Percentiles rank a stretch among this genome's conserved stretches.
Evolutionary conservation across 192 early-diverging fungal genomes (phyloP).

Genomic region (Backusella westeae): DNA sequence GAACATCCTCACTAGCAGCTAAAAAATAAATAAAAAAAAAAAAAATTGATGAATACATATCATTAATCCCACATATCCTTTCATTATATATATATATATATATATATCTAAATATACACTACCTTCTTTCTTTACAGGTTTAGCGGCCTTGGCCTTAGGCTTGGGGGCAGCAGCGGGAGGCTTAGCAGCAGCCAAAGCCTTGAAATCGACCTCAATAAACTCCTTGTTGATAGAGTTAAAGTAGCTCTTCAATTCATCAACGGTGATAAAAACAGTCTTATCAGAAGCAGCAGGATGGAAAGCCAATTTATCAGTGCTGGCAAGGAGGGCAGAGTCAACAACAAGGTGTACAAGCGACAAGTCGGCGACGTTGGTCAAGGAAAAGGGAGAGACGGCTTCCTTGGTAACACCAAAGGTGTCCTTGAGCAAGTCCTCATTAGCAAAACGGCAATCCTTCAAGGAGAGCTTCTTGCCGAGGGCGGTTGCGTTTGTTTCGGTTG

Average conservation of each 20-base stretch:
- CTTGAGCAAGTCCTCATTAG: conserved; percentile 63
- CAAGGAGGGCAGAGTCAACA: conserved; percentile 66
- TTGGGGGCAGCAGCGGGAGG: conserved; percentile 42
- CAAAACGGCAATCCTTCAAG: conserved; percentile 74
- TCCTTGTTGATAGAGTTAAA: conserved; percentile 53
- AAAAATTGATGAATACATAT: too few species aligned
- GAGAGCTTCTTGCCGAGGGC: conserved; percentile 51
- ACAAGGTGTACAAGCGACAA: conserved; percentile 66
- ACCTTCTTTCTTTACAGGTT: conserved; percentile 41
- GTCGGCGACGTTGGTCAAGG: conserved; percentile 59
- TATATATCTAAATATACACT: not conserved
- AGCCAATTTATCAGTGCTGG: conserved; percentile 44
- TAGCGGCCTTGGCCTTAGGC: conserved; percentile 44
- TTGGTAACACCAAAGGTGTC: conserved; percentile 49
- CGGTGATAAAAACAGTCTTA: conserved; percentile 58
- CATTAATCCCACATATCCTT: too few species aligned
- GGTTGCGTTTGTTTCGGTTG: conserved; percentile 50
- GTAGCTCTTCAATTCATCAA: conserved; percentile 52
- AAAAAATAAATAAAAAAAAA: too few species aligned
- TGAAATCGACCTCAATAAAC: conserved; percentile 49
- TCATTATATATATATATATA: not conserved
- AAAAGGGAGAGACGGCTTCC: conserved; percentile 75
- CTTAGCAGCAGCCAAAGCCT: conserved; percentile 44
- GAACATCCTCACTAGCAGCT: conserved; percentile 50
- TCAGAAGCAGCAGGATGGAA: conserved; percentile 67